These are phyloP conservation scores for Leishmania arabica DNA, from an alignment of 208 protist species.

Conservation along the genomic window DNA sequence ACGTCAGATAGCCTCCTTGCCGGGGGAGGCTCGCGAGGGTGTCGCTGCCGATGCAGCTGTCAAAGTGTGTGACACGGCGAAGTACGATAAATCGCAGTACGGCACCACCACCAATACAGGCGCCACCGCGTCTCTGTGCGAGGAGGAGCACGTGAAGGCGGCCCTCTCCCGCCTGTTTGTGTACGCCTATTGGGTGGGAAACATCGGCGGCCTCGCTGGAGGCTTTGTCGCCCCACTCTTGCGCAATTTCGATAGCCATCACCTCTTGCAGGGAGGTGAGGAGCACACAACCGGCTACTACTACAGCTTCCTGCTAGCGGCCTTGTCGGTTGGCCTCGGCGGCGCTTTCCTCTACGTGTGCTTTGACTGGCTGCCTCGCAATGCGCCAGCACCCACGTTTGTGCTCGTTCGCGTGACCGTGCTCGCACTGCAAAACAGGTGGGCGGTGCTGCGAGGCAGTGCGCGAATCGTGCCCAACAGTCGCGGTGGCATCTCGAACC, in stretches of 20 bases:
- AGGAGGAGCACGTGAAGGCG: slow-evolving; percentile 21
- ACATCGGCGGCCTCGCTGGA: slow-evolving; percentile 55
- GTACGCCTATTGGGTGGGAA: slow-evolving; percentile 58
- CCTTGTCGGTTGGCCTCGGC: slow-evolving; percentile 41
- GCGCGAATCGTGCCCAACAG: background rate
- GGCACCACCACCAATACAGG: background rate
- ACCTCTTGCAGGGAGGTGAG: slow-evolving; percentile 27
- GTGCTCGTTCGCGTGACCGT: slow-evolving; percentile 51
- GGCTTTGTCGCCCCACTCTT: slow-evolving; percentile 62
- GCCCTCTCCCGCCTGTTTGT: slow-evolving; percentile 54
- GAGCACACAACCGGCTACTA: slow-evolving; percentile 67
- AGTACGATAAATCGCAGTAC: background rate
- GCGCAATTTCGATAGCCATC: slow-evolving; percentile 40
- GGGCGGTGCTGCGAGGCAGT: slow-evolving; percentile 4
- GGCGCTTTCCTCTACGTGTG: slow-evolving; percentile 28
- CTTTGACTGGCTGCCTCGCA: slow-evolving; percentile 34
- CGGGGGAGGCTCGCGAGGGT: background rate
- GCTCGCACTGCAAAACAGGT: slow-evolving; percentile 31
- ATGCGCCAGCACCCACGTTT: slow-evolving; percentile 44
- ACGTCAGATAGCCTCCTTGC: background rate
- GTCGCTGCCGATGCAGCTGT: no score
- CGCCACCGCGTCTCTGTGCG: background rate
- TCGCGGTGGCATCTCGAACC: background rate
- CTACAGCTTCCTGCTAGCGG: slow-evolving; percentile 47
- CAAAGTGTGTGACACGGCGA: background rate